A percentile compares a stretch with the other conserved stretches of the same genome.
Conservation (phyloP, 2,329 filamentous ascomycete genomes). For the Verticillium longisporum region DNA sequence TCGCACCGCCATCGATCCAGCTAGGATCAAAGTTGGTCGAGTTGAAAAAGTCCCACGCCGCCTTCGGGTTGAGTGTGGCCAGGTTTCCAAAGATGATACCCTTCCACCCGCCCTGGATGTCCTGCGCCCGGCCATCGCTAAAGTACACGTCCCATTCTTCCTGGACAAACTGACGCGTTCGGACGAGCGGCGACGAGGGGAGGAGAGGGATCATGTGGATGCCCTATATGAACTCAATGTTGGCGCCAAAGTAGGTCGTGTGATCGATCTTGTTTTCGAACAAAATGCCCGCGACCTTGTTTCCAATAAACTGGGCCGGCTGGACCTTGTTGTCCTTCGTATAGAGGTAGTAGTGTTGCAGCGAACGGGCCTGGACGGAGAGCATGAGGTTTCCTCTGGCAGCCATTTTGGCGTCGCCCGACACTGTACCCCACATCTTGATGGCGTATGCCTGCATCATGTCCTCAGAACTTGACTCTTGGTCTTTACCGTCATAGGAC, state of each 20-base stretch:
- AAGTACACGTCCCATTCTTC: constrained; percentile 85
- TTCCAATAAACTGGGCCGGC: constrained; percentile 70
- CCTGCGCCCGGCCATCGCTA: constrained; percentile 55
- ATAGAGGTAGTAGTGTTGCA: constrained; percentile 81
- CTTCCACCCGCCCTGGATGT: constrained; percentile 71
- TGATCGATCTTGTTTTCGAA: constrained; percentile 97
- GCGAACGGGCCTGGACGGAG: constrained; percentile 64
- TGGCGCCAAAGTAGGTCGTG: constrained; percentile 77
- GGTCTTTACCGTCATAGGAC: constrained; percentile 66
- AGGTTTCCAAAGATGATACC: constrained; percentile 79
- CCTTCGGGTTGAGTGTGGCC: constrained; percentile 64
- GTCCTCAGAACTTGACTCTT: constrained; percentile 89
- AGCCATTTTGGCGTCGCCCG: constrained; percentile 72
- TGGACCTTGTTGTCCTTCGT: constrained; percentile 60
- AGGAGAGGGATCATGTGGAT: constrained; percentile 80
- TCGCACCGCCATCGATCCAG: constrained; percentile 77
- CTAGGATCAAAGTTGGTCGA: constrained; percentile 55
- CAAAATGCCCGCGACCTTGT: constrained; percentile 65
- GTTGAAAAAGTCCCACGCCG: constrained; percentile 71
- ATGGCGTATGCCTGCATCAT: constrained; percentile 79
- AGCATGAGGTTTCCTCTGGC: constrained; percentile 75
- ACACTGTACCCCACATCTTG: constrained; percentile 87
- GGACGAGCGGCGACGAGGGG: constrained; percentile 60
- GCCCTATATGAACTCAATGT: constrained; percentile 65
- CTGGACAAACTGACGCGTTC: constrained; percentile 61